Evolutionary conservation across 257 asterid genomes (phyloP).

Genomic region (Vinca minor): DNA sequence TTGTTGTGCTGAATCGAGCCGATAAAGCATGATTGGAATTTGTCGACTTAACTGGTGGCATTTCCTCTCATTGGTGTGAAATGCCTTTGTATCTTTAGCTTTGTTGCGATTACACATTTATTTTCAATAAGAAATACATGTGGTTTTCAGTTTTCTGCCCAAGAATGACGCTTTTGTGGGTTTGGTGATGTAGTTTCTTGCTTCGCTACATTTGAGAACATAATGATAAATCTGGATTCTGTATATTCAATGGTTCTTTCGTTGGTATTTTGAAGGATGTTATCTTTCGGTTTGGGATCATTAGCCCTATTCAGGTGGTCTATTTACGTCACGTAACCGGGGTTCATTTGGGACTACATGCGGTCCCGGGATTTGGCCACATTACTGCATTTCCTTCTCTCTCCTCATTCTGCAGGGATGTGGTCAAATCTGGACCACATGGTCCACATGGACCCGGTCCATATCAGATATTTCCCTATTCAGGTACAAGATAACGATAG

Average conservation of each 20-base stretch:
- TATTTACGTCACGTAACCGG: too few relatives aligned
- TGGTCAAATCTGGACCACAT: too few relatives aligned
- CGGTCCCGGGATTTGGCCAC: too few relatives aligned
- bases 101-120: neutral
- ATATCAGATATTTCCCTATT: too few relatives aligned
- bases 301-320: too few relatives aligned
- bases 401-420: too few relatives aligned
- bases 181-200: neutral
- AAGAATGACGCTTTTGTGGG: neutral
- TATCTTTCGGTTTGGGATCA: too few relatives aligned
- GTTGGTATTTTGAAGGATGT: neutral
- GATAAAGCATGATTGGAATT: conserved; percentile 38
- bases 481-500: too few relatives aligned
- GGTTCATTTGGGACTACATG: too few relatives aligned
- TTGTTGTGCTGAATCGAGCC: conserved; percentile 50
- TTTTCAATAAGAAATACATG: neutral
- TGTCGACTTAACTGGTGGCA: conserved; percentile 27
- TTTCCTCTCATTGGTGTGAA: neutral
- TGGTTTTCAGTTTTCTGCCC: neutral
- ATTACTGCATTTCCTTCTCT: too few relatives aligned
- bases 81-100: neutral
- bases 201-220: neutral
- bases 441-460: too few relatives aligned
- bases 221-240: neutral
- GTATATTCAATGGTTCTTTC: neutral